Base-by-base conservation (phyloP, 345 rosid genomes). In the Melaleuca alternifolia region DNA sequence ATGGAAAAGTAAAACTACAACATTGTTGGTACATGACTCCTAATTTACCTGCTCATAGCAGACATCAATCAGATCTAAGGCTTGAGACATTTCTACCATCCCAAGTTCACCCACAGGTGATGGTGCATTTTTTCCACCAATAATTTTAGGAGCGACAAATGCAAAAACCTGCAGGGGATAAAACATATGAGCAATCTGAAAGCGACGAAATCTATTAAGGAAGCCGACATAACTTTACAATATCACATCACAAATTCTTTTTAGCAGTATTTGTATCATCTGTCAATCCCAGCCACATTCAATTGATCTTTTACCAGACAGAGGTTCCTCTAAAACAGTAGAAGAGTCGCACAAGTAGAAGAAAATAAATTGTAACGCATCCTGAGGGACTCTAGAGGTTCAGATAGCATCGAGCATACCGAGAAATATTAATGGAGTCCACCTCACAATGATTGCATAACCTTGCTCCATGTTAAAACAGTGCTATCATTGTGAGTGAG, bases 61-160 rank as follows among this genome's bases (percentile, higher is more conserved):
- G 90, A 95, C 94, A 87, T 97, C 98, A 26, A 93, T 92, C 50
- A 97, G 88, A 90, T 97, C 94, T 61, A 97, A 86, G 59, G 99
- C 99, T 90, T 97, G 99, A 75, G 99, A 90, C 99, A 97, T 96
- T 93, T 97, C 98, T 85, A 96, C 97, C 99, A 97, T 96, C 83
- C 99, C 99, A 84, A 97, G 98, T 84, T 97, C 99, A 91, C 97
- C 97, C 85, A 97, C 99, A 46, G 99, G 99, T 87, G 99, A 90
- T 48, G 98, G 99, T 0, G 99, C 99, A 89, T 91, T 86, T 53
- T 88, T 96, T 83, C 99, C 99, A 84, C 99, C 98, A 84, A 96
- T 95, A 76, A 97, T 96, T 91, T 97, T 97, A 20, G 99, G 99
- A 50, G 98, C 99, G 90, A 97, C 92, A 81, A 97, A 96, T 84